Base-by-base conservation (phyloP, 2,329 filamentous ascomycete genomes). In the Cryoendolithus antarcticus region DNA sequence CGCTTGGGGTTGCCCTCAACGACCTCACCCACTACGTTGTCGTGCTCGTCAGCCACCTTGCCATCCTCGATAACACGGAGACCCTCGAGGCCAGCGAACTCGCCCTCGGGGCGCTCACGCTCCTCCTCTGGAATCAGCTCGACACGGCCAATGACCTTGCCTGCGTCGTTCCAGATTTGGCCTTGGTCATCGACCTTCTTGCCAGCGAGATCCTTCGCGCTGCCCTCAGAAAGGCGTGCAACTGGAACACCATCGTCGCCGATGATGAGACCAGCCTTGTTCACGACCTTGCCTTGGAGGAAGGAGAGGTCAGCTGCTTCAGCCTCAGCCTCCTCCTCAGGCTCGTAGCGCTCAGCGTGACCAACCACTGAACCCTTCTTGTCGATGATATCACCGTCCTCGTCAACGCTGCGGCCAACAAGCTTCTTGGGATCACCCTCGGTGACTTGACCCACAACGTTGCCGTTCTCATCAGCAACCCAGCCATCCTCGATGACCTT, bases 141-240 rank as follows among this genome's bases (percentile, higher is more conserved):
- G 34, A 75, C 76, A 41, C 69, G 71, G 44, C 80, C 80, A 42
- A 85, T 71, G 34, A 83, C 65, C 42, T 82, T 75, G 34, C 81
- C 81, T n/a, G 70, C 72, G 56, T 85, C 80, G 54, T 80, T 81
- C 63, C 78, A 75, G 47, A 85, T 72, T 52, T 82, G 74, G 29
- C 81, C 81, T 24, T 82, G 63, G 58, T 77, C 80, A 56, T 85
- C 77, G 51, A 78, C 77, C 71, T 80, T 80, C 52, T 74, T 75
- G 21, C 80, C 80, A 7, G 75, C 62, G 32, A 85, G 70, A 39
- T 72, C 69, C 58, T 74, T 72, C 29, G 73, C 54, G 44, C 80
- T 74, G 9, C 81, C 81, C 54, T 84, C 77, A 12, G 83, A 59
- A 1, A 86, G 70, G 30, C 76, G 74, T 29, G 76, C 81, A 44